These are phyloP conservation scores for Plantago coronopus DNA, from an alignment of 305 asterid species.

Conservation along the genomic window DNA sequence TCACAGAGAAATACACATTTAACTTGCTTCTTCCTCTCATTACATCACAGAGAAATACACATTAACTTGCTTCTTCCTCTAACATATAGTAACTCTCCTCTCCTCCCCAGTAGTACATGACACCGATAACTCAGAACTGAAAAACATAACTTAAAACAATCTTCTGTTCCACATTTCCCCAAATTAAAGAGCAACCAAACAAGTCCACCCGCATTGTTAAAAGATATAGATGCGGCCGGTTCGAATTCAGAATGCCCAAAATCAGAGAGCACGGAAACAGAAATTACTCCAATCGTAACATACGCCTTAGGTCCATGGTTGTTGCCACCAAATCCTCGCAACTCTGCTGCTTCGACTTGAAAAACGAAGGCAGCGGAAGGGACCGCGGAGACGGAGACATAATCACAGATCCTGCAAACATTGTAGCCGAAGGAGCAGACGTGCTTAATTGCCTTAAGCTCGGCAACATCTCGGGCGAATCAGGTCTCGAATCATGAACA, in stretches of 20 bases:
- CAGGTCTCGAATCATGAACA: not conserved
- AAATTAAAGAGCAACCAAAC: not conserved
- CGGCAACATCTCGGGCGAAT: not conserved
- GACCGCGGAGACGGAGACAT: constrained; percentile 4
- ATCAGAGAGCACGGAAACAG: not conserved
- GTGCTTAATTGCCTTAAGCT: not conserved
- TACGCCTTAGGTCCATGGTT: not conserved
- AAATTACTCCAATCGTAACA: not conserved
- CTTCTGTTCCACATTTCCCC: not conserved
- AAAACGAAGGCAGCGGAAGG: constrained; percentile 1
- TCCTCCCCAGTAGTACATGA: too few species aligned
- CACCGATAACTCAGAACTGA: too few species aligned
- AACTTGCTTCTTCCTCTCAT: too few species aligned
- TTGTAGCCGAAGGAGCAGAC: not conserved
- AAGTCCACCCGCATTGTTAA: not conserved
- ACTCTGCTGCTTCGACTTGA: not conserved
- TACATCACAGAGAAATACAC: too few species aligned
- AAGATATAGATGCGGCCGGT: not conserved
- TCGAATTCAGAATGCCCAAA: not conserved
- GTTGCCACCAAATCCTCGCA: not conserved
- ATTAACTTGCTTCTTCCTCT: too few species aligned
- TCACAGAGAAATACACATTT: too few species aligned
- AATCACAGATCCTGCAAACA: not conserved
- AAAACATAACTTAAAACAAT: not conserved
- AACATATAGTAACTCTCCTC: too few species aligned